Evolutionary conservation across 2,329 filamentous ascomycete genomes (phyloP), one percentile per base, ranked within the genome.

Genomic region (Aspergillus pseudoterreus): DNA sequence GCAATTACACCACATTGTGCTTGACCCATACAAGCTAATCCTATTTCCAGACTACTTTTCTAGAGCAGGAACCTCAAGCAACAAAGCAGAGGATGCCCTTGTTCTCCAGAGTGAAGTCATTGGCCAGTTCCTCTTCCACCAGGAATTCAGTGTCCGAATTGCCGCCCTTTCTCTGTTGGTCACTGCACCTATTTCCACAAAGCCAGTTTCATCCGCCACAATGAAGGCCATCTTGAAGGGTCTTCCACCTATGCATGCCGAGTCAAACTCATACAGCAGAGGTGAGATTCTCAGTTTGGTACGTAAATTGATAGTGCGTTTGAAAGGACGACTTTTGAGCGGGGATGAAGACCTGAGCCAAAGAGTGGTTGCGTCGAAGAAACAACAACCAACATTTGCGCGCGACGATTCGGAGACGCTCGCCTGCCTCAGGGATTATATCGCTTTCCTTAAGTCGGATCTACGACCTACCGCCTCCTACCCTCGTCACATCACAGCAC

Each of bases 241-340:
- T 52, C 72, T 97, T 3, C 78, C 82, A 1, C 81, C 85, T 14
- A 83, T 92, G 57, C 87, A 95, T 65, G 83, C 90, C 3, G 92
- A 96, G 56, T 84, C 88, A 0, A 91, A 96, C 65, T 85, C 92
- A 5, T 90, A 92, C 61, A 87, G 92, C 58, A 84, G 94, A 51
- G 87, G 92, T 52, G 90, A 95, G 59, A 78, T 95, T 1, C 78
- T 92, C 22, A 84, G 84, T 21, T 82, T 88, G 55, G 83, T 87
- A 2, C 86, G 89, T 55, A 85, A 86, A 60, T 83, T 97, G 67
- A 82, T 92, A 52, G 85, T 87, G 61, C 84, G 92, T 41, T 75
- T 95, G 4, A 81, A 87, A 57, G 85, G 84, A 21, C 82, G 85
- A 9, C 82, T 86, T 15, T 78, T 63, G 45, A 58, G 51, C n/a